Percentiles rank a stretch among this genome's conserved stretches.
These are phyloP conservation scores for Amanita polypyramis DNA, from an alignment of 768 basidiomycete genomes.

Conservation along the genomic window DNA sequence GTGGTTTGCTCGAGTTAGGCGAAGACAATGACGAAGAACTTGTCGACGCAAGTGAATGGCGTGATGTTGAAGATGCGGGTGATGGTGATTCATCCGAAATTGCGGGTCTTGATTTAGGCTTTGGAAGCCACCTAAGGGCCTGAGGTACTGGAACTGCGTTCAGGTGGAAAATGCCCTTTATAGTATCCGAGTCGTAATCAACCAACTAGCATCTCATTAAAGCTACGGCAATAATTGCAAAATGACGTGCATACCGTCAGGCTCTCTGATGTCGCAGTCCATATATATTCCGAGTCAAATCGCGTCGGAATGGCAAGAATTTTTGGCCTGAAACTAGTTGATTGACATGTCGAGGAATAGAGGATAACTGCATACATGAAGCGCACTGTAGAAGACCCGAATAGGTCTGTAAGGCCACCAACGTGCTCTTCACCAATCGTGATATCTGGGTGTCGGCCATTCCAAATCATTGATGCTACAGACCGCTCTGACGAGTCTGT, in stretches of 20 bases:
- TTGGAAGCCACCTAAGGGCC: slow-evolving; percentile 15
- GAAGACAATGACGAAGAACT: slow-evolving; percentile 14
- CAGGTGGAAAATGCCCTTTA: slow-evolving; percentile 41
- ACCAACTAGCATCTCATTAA: slow-evolving; percentile 27
- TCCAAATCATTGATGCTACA: slow-evolving; percentile 43
- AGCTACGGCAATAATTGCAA: slow-evolving; percentile 3
- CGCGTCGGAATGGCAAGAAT: slow-evolving; percentile 49
- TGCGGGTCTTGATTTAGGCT: slow-evolving; percentile 11
- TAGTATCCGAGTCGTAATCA: slow-evolving; percentile 38
- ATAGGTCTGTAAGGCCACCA: slow-evolving; percentile 43
- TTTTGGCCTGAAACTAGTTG: slow-evolving; percentile 32
- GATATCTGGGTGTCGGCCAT: slow-evolving; percentile 41
- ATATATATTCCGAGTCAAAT: slow-evolving; percentile 52
- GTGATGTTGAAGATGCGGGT: slow-evolving; percentile 9
- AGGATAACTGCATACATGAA: slow-evolving; percentile 33
- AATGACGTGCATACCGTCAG: slow-evolving; percentile 29
- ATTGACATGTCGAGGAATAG: background rate
- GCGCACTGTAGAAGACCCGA: slow-evolving; percentile 43
- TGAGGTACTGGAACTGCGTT: slow-evolving; percentile 34
- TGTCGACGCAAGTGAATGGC: slow-evolving; percentile 7
- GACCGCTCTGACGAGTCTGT: slow-evolving; percentile 28
- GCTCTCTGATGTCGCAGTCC: slow-evolving; percentile 46
- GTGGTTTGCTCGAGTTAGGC: slow-evolving; percentile 22
- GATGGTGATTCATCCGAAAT: slow-evolving; percentile 10
- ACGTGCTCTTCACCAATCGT: slow-evolving; percentile 38